phyloP scores from a whole-genome alignment of 2,329 filamentous ascomycete genomes.

The Penicillium aurantiogriseum region DNA sequence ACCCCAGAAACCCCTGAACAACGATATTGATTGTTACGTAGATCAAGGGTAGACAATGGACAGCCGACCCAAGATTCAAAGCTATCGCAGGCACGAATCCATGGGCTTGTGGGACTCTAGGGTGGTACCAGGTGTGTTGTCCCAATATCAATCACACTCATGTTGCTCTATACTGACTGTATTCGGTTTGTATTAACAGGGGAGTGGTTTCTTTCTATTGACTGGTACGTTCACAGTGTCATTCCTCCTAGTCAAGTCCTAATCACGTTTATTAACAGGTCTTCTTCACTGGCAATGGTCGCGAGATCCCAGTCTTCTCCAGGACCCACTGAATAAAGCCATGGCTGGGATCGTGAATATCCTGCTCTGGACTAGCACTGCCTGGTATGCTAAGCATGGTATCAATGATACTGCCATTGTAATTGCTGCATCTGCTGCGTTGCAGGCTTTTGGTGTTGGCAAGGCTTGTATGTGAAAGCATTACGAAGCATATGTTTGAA shows the following conservation, averaged over 20 bases:
- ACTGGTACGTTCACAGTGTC: conserved; percentile 15
- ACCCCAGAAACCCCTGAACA: background rate
- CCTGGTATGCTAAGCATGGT: conserved; percentile 31
- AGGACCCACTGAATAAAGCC: conserved; percentile 31
- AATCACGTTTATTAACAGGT: conserved; percentile 7
- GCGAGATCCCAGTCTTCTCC: conserved; percentile 18
- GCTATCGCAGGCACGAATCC: conserved; percentile 20
- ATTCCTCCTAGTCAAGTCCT: background rate
- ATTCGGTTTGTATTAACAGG: conserved; percentile 11
- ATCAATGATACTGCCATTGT: conserved; percentile 24
- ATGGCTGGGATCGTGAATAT: conserved; percentile 29
- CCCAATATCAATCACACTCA: background rate
- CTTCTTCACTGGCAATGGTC: conserved; percentile 33
- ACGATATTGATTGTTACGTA: conserved; percentile 1
- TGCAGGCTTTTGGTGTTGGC: conserved; percentile 26
- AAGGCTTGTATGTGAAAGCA: conserved; percentile 8
- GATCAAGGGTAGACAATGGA: conserved; percentile 25
- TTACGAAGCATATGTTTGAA: background rate
- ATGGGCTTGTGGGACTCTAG: conserved; percentile 25
- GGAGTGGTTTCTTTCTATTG: conserved; percentile 27
- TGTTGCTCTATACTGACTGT: background rate
- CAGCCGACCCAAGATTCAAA: conserved; percentile 25
- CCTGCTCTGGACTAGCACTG: conserved; percentile 30
- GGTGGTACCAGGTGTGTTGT: conserved; percentile 30
- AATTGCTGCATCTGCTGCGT: conserved; percentile 23